phyloP scores from a whole-genome alignment of 2,329 filamentous ascomycete species.

The Phialophora verrucosa region DNA sequence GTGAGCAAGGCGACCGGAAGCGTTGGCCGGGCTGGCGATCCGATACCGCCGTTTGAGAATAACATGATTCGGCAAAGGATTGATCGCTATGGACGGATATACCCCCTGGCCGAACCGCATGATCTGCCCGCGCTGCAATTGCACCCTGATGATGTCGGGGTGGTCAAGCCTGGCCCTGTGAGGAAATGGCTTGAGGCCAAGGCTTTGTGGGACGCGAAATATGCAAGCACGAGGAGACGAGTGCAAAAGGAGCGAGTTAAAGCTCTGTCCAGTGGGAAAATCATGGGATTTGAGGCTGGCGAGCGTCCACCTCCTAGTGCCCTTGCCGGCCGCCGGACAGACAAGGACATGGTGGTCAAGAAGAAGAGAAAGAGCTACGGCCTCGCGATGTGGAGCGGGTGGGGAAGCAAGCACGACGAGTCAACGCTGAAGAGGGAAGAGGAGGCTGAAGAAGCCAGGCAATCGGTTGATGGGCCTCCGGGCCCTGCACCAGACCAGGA shows the following conservation, averaged over 20 bases:
- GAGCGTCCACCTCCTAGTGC: slow-evolving; percentile 85
- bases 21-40: slow-evolving; percentile 87
- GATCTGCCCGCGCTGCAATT: slow-evolving; percentile 72
- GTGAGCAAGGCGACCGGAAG: slow-evolving; percentile 42
- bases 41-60: slow-evolving; percentile 76
- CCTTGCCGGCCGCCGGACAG: slow-evolving; percentile 71
- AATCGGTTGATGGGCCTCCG: slow-evolving; percentile 8
- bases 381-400: slow-evolving; percentile 81
- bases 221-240: slow-evolving; percentile 69
- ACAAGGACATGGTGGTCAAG: slow-evolving; percentile 48
- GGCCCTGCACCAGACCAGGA: not conserved
- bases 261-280: slow-evolving; percentile 71
- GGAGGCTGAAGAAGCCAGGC: slow-evolving; percentile 22
- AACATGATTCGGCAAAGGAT: slow-evolving; percentile 94
- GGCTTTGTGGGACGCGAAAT: slow-evolving; percentile 73
- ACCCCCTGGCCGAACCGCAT: slow-evolving; percentile 67
- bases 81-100: slow-evolving; percentile 75
- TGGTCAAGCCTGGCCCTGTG: slow-evolving; percentile 79
- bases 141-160: slow-evolving; percentile 69
- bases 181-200: slow-evolving; percentile 82
- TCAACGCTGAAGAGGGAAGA: slow-evolving; percentile 61
- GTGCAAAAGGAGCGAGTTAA: slow-evolving; percentile 75
- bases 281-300: slow-evolving; percentile 70
- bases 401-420: slow-evolving; percentile 89
- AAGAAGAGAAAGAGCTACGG: slow-evolving; percentile 71